phyloP scores from a whole-genome alignment of 2,329 filamentous ascomycete genomes.

The Saccharata proteae region DNA sequence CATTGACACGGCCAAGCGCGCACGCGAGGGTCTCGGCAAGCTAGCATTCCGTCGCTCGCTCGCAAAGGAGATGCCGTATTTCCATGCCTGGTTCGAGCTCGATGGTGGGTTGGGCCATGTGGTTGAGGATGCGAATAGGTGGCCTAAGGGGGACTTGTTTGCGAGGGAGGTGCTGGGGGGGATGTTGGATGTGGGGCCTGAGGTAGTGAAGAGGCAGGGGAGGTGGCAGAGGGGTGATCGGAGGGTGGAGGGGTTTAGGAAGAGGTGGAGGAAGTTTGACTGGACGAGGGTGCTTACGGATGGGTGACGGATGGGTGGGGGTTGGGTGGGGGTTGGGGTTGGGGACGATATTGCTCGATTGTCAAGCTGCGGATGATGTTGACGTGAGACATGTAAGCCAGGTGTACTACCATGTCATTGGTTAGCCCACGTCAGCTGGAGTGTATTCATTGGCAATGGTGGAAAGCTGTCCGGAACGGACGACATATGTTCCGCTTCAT shows the following conservation, averaged over 20 bases:
- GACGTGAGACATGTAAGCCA: no score
- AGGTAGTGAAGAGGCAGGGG: slow-evolving; percentile 82
- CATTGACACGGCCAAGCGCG: slow-evolving; percentile 66
- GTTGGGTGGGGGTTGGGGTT: neutral
- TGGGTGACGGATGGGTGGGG: slow-evolving; percentile 15
- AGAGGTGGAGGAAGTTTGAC: slow-evolving; percentile 84
- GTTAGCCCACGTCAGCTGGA: no score
- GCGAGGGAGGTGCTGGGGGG: slow-evolving; percentile 84
- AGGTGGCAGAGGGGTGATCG: slow-evolving; percentile 61
- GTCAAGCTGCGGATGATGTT: no score
- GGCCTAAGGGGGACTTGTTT: slow-evolving; percentile 88
- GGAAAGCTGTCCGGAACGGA: no score
- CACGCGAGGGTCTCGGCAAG: slow-evolving; percentile 59
- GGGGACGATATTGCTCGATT: no score
- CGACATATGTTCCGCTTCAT: no score
- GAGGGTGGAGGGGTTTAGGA: slow-evolving; percentile 66
- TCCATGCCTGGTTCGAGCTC: slow-evolving; percentile 87
- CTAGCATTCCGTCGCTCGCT: slow-evolving; percentile 70
- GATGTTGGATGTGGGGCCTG: slow-evolving; percentile 72
- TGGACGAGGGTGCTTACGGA: slow-evolving; percentile 59
- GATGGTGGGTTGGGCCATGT: slow-evolving; percentile 89
- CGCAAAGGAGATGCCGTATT: slow-evolving; percentile 96
- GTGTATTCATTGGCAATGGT: no score
- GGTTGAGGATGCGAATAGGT: slow-evolving; percentile 72
- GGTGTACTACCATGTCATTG: no score